These are phyloP conservation scores for Colletotrichum spinosum DNA, from an alignment of 2,329 filamentous ascomycete species.

Conservation along the genomic window DNA sequence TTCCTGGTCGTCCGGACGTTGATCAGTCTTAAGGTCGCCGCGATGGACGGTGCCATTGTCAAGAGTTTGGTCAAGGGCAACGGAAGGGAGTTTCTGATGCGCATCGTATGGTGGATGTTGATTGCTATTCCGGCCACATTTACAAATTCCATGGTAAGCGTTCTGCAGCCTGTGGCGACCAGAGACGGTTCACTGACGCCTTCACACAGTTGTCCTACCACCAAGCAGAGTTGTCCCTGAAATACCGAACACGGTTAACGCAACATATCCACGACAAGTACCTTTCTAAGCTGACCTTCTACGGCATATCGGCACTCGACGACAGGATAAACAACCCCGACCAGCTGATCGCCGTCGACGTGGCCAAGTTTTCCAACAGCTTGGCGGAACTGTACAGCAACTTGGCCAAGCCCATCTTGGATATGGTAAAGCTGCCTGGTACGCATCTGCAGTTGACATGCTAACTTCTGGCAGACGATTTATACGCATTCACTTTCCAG, in stretches of 20 bases:
- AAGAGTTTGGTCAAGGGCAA: constrained; percentile 92
- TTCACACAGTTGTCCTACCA: constrained; percentile 88
- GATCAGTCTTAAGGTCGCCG: constrained; percentile 94
- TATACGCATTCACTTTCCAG: constrained; percentile 95
- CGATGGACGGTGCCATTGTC: constrained; percentile 93
- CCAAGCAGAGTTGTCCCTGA: constrained; percentile 91
- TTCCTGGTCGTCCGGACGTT: constrained; percentile 92
- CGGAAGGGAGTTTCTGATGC: constrained; percentile 87
- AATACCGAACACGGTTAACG: constrained; percentile 94
- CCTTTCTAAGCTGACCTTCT: constrained; percentile 97
- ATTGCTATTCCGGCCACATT: constrained; percentile 97
- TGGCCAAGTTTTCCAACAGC: constrained; percentile 95
- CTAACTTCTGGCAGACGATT: constrained; percentile 67
- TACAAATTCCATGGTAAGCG: constrained; percentile 94
- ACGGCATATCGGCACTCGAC: constrained; percentile 93
- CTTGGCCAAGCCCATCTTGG: constrained; percentile 90
- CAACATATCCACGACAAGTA: constrained; percentile 96
- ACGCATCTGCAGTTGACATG: background rate
- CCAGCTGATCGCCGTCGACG: constrained; percentile 95
- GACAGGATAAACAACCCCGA: constrained; percentile 99
- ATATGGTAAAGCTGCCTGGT: constrained; percentile 72
- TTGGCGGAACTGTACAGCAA: constrained; percentile 96
- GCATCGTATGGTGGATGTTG: constrained; percentile 98
- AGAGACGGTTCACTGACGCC: constrained; percentile 2
- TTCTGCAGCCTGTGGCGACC: background rate